These are phyloP conservation scores for Magnolia officinalis DNA, from an alignment of 164 flowering plant genomes.

Conservation along the genomic window DNA sequence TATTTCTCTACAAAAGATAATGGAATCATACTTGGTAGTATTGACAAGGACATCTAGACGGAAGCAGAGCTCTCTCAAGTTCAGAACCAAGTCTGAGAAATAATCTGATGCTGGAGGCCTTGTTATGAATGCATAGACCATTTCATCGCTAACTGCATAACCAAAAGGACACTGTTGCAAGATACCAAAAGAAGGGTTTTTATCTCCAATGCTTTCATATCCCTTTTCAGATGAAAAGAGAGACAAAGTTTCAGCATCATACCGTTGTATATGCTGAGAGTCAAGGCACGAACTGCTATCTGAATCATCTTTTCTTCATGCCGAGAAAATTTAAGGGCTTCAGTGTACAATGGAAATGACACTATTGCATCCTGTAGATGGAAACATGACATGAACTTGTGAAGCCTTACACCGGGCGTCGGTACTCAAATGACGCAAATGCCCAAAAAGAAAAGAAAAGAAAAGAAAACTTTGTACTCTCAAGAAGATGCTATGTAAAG, in stretches of 20 bases:
- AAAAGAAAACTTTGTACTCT: too few relatives aligned
- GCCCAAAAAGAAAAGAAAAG: background rate
- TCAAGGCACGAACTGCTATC: slow-evolving; percentile 57
- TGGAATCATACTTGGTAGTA: slow-evolving; percentile 36
- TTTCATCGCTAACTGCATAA: slow-evolving; percentile 63
- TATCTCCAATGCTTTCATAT: slow-evolving; percentile 2
- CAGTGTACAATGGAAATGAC: slow-evolving; percentile 56
- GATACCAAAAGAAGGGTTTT: slow-evolving; percentile 17
- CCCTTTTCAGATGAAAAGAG: background rate
- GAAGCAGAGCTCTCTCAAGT: slow-evolving; percentile 41
- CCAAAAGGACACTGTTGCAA: slow-evolving; percentile 32
- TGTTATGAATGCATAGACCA: slow-evolving; percentile 47
- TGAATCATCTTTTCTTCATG: slow-evolving; percentile 74
- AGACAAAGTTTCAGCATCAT: slow-evolving; percentile 7
- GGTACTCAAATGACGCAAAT: background rate
- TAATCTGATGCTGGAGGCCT: slow-evolving; percentile 52
- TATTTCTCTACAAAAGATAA: slow-evolving; percentile 2
- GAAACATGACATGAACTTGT: background rate
- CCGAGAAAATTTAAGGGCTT: slow-evolving; percentile 56
- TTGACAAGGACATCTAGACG: slow-evolving; percentile 39
- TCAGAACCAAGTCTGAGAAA: slow-evolving; percentile 47
- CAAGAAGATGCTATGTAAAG: too few relatives aligned
- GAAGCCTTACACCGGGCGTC: background rate
- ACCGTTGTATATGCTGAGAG: slow-evolving; percentile 57
- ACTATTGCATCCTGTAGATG: slow-evolving; percentile 42